Conservation (phyloP, 2,329 filamentous ascomycete species). For the Aureobasidium sp. region DNA sequence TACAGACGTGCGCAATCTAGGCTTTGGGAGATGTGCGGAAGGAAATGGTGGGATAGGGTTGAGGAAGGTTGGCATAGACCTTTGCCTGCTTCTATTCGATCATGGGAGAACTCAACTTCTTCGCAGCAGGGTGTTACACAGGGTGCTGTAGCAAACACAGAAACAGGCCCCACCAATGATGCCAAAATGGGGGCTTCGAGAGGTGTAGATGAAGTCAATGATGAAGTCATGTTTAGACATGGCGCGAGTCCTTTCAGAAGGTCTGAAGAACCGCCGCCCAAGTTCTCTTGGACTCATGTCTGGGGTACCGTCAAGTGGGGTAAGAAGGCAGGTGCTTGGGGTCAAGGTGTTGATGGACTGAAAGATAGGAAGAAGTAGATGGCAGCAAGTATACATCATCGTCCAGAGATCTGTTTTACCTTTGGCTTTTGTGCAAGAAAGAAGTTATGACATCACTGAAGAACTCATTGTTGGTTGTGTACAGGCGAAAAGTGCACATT, state of each 20-base stretch:
- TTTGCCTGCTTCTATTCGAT: constrained; percentile 53
- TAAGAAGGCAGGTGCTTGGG: constrained; percentile 47
- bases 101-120: constrained; percentile 51
- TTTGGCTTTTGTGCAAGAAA: not conserved
- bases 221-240: constrained; percentile 36
- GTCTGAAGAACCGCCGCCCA: constrained; percentile 40
- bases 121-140: too few relatives aligned
- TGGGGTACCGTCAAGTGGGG: constrained; percentile 51
- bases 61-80: constrained; percentile 63
- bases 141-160: too few relatives aligned
- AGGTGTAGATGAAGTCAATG: constrained; percentile 24
- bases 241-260: constrained; percentile 40
- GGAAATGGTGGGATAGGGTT: constrained; percentile 60
- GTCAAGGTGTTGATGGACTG: constrained; percentile 43
- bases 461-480: too few relatives aligned
- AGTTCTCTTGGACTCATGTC: constrained; percentile 46
- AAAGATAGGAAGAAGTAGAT: constrained; percentile 32
- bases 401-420: not conserved
- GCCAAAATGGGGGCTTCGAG: constrained; percentile 19
- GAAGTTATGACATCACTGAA: too few relatives aligned
- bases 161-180: not conserved
- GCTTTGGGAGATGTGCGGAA: constrained; percentile 76
- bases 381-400: not conserved
- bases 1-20: constrained; percentile 70
- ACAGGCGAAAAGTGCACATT: too few relatives aligned